phyloP scores from a whole-genome alignment of 129 eudicot genomes.

The Scalesia atractyloides region DNA sequence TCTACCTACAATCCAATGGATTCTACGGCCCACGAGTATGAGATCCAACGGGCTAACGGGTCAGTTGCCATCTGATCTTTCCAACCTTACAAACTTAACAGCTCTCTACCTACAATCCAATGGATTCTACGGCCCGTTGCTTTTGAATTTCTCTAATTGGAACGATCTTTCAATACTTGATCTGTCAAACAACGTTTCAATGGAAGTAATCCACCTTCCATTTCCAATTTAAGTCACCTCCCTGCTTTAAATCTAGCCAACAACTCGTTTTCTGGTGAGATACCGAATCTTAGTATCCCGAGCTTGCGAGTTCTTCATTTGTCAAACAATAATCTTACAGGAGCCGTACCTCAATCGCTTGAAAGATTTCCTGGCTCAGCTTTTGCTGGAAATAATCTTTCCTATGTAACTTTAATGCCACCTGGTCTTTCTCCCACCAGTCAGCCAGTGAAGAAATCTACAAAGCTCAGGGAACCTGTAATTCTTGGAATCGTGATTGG shows the following conservation, averaged over 20 bases:
- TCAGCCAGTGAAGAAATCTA: slow-evolving; percentile 48
- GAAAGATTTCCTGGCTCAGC: slow-evolving; percentile 64
- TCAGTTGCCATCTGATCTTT: slow-evolving; percentile 73
- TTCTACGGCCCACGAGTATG: slow-evolving; percentile 76
- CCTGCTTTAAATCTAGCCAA: slow-evolving; percentile 66
- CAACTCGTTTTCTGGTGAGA: slow-evolving; percentile 77
- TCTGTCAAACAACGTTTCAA: slow-evolving; percentile 67
- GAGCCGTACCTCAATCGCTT: slow-evolving; percentile 62
- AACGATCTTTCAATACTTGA: slow-evolving; percentile 57
- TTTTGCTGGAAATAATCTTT: slow-evolving; percentile 62
- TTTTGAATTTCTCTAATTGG: slow-evolving; percentile 64
- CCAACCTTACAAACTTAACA: slow-evolving; percentile 55
- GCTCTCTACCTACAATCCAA: slow-evolving; percentile 74
- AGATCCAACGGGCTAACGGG: slow-evolving; percentile 67
- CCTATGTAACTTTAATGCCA: slow-evolving; percentile 33
- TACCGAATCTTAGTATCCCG: slow-evolving; percentile 69
- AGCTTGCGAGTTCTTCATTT: slow-evolving; percentile 60
- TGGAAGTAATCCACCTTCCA: slow-evolving; percentile 63
- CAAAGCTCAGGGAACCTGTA: slow-evolving; percentile 58
- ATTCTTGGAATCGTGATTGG: slow-evolving; percentile 78
- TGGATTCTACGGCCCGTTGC: slow-evolving; percentile 67
- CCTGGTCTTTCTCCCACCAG: slow-evolving; percentile 42
- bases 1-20: slow-evolving; percentile 68
- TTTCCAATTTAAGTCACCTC: slow-evolving; percentile 71
- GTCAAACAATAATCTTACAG: slow-evolving; percentile 74